These are phyloP conservation scores for Raffaelea albimanens DNA, from an alignment of 2,329 filamentous ascomycete species.

Conservation along the genomic window DNA sequence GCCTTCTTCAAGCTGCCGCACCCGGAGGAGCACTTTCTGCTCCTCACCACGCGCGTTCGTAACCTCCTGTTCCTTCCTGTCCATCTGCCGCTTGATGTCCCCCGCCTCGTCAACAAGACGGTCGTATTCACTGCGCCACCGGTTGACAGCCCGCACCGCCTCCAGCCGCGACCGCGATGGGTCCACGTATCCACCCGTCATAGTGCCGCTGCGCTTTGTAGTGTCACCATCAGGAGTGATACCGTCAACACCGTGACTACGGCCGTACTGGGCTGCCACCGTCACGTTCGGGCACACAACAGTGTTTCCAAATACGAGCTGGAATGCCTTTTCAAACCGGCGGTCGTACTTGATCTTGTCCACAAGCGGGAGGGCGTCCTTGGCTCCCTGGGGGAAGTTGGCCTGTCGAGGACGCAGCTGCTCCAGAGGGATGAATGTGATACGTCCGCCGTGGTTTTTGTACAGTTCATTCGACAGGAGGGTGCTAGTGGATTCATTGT, in stretches of 20 bases:
- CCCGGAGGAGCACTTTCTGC: slow-evolving; percentile 71
- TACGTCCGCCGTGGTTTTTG: slow-evolving; percentile 68
- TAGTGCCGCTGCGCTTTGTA: slow-evolving; percentile 86
- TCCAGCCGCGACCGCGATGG: slow-evolving; percentile 78
- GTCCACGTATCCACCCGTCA: slow-evolving; percentile 93
- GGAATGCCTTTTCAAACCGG: slow-evolving; percentile 74
- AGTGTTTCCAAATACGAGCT: slow-evolving; percentile 90
- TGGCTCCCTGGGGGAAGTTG: slow-evolving; percentile 68
- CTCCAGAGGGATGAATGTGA: slow-evolving; percentile 92
- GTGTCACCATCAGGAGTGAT: slow-evolving; percentile 94
- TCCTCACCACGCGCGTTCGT: slow-evolving; percentile 76
- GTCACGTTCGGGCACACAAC: slow-evolving; percentile 87
- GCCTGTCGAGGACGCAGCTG: slow-evolving; percentile 61
- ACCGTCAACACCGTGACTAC: slow-evolving; percentile 82
- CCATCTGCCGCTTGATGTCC: slow-evolving; percentile 60
- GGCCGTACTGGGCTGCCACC: slow-evolving; percentile 81
- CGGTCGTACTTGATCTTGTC: slow-evolving; percentile 74
- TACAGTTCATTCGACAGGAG: slow-evolving; percentile 71
- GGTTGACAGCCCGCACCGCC: slow-evolving; percentile 65
- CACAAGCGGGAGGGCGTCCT: slow-evolving; percentile 79
- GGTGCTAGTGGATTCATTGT: slow-evolving; percentile 80
- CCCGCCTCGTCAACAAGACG: slow-evolving; percentile 51
- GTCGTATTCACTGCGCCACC: slow-evolving; percentile 68
- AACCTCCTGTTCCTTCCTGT: slow-evolving; percentile 78
- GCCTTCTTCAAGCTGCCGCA: slow-evolving; percentile 68